Evolutionary conservation across 2,329 filamentous ascomycete species (phyloP), one percentile per base, ranked within the genome.

Genomic region (Trichoderma sp.): DNA sequence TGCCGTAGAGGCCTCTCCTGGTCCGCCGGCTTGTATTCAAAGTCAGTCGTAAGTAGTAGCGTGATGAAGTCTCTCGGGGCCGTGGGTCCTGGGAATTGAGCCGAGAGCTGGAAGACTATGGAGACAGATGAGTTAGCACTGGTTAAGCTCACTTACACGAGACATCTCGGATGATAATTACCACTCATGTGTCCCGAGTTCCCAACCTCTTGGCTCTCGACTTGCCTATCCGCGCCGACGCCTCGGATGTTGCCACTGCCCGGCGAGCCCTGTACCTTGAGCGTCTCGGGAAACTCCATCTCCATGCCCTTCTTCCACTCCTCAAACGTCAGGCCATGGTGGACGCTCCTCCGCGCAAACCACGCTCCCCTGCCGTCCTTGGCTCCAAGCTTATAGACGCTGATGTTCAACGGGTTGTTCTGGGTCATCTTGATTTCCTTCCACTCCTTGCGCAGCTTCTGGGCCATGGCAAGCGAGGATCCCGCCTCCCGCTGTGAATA

Each of bases 31-130:
- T 71, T 69, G 2, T 83, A 80, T 52, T 81, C 82, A 52, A 86
- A 82, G 52, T 85, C 85, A 54, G 90, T 92, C 26, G 89, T 92
- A 52, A 96, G 80, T 54, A 96, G 84, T 70, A 96, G 81, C 5
- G 92, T 91, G 63, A 97, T 88, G 78, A 97, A 97, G 76, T 97
- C 95, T 78, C 95, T 85, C 0, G 95, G 91, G 2, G 94, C 89
- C 0, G 93, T 96, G 4, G 95, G 95, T 0, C 93, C 93, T 0
- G 94, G 94, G 74, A 97, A 97, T 76, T 96, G 91, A 3, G 94
- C 94, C 26, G 92, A 95, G 1, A 97, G 85, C 76, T 95, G 90
- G 75, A 92, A 97, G 5, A 97, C 92, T 89, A 77, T 73, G 18
- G 78, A 59, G 46, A n/a, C 6, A 52, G 14, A 32, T 32, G 8